Conservation (phyloP, 1,284 basidiomycete genomes). For the Ustilago tritici region DNA sequence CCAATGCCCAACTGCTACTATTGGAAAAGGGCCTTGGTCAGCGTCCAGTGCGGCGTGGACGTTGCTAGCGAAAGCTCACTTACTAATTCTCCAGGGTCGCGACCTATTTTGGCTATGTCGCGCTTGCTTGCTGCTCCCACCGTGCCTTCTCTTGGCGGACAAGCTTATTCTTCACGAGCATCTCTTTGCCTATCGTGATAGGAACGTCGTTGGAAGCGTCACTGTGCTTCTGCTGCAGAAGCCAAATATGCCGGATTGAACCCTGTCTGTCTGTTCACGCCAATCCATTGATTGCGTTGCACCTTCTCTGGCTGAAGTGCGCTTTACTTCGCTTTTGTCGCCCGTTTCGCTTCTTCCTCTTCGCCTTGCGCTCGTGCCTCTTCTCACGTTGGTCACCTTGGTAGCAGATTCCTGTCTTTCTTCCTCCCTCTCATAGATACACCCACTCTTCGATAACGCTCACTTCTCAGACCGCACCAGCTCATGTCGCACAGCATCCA, state of each 20-base stretch:
- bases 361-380: conserved; percentile 4
- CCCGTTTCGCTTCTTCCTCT: not conserved
- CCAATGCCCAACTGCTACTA: too few relatives aligned
- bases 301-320: not conserved
- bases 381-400: not conserved
- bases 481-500: conserved; percentile 1
- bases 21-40: too few relatives aligned
- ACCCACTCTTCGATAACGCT: not conserved
- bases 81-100: not conserved
- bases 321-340: conserved; percentile 1
- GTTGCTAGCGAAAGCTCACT: too few relatives aligned
- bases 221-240: not conserved
- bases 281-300: not conserved
- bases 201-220: not conserved
- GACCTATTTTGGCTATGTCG: not conserved
- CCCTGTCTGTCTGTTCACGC: not conserved
- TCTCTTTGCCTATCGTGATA: too few relatives aligned
- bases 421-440: not conserved
- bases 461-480: not conserved
- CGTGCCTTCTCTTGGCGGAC: too few relatives aligned
- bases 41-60: too few relatives aligned
- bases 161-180: too few relatives aligned
- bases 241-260: not conserved
- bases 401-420: not conserved
- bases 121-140: not conserved